A percentile compares a stretch with the other conserved stretches of the same genome.
phyloP scores from a whole-genome alignment of 164 flowering plant species.

The Piper betle region DNA sequence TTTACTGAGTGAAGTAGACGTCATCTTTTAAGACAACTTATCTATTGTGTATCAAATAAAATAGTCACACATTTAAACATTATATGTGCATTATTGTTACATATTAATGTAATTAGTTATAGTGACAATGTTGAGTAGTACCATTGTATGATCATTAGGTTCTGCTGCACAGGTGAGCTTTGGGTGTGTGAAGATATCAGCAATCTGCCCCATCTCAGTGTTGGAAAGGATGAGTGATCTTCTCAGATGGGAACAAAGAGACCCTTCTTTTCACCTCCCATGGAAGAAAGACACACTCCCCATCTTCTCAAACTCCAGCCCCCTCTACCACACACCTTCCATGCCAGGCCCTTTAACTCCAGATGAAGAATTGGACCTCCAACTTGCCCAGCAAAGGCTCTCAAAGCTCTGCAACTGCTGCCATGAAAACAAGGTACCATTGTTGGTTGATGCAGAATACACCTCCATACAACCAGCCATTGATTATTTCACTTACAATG shows the following conservation, averaged over 20 bases:
- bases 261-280: slow-evolving; percentile 55
- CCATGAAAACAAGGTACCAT: slow-evolving; percentile 30
- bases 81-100: neutral
- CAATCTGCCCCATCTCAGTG: slow-evolving; percentile 56
- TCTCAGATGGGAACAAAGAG: slow-evolving; percentile 65
- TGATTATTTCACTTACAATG: slow-evolving; percentile 59
- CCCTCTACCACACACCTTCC: slow-evolving; percentile 58
- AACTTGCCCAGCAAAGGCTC: slow-evolving; percentile 38
- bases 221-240: slow-evolving; percentile 58
- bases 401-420: slow-evolving; percentile 33
- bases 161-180: slow-evolving; percentile 51
- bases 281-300: slow-evolving; percentile 71
- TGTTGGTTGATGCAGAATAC: slow-evolving; percentile 78
- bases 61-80: too few relatives aligned
- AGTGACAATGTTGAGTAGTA: neutral
- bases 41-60: too few relatives aligned
- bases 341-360: slow-evolving; percentile 46
- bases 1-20: too few relatives aligned
- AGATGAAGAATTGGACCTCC: slow-evolving; percentile 56
- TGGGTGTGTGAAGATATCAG: slow-evolving; percentile 67
- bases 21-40: too few relatives aligned
- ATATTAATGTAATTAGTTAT: neutral
- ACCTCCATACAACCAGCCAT: slow-evolving; percentile 73
- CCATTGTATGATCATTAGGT: neutral
- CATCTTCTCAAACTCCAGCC: slow-evolving; percentile 41